Evolutionary conservation across 164 flowering plant species (phyloP), one percentile per base, ranked within the genome.

Genomic region (Cinnamomum chago): DNA sequence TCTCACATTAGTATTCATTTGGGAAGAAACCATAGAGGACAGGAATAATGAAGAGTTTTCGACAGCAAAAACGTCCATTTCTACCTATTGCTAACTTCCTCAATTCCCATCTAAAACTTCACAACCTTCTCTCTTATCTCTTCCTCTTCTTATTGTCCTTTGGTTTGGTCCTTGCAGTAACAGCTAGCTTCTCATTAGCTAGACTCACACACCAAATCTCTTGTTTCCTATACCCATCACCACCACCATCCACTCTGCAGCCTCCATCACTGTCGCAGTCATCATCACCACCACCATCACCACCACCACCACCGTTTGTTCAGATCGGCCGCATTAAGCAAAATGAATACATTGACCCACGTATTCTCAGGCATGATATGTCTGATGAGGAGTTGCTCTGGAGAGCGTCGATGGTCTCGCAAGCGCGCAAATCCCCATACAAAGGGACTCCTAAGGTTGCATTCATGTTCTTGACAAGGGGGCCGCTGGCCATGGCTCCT

Each of bases 401-500:
- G 78, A 50, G 70, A n/a, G 78, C 78, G 15, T 70, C 78, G 24
- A 64, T 70, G 70, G 62, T 50, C 13, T 73, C 78, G 22, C 67
- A 20, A n/a, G 30, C 50, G 0, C 2, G 10, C 1, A n/a, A 28
- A 12, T 70, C 70, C 67, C 89, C 88, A 2, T 82, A 72, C 66
- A 23, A 75, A 12, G 72, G 81, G 11, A 77, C 72, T 6, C 89
- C 88, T 0, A 88, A 88, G 79, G 82, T 90, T 55, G 94, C 94
- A 12, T 90, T 90, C 85, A 70, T 90, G 89, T 90, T 88, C 75
- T 72, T 89, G 84, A 82, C 84, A 5, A 85, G 72, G 64, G 87
- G 90, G 24, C 78, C 82, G 3, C 78, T 90, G 58, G n/a, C 79
- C 2, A 33, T 90, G 76, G 90, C 92, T 25, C 90, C 90, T 4